These are phyloP conservation scores for Marchantia paleacea DNA, from an alignment of 225 moss, liverwort and hornwort genomes.

Conservation along the genomic window DNA sequence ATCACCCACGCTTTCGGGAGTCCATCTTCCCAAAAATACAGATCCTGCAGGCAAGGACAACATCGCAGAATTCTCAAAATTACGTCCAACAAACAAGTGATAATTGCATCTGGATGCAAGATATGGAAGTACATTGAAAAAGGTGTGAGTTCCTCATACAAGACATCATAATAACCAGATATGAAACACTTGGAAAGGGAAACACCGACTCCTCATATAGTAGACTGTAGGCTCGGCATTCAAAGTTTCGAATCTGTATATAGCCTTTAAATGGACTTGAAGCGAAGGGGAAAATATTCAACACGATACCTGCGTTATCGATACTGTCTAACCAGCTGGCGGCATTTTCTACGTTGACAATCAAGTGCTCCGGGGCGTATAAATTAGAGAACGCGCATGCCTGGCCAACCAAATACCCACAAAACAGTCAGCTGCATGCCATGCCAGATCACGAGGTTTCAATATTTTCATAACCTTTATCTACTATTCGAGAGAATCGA, in stretches of 20 bases:
- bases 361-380: conserved; percentile 94
- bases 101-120: not conserved
- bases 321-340: conserved; percentile 73
- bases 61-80: not conserved
- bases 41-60: conserved; percentile 59
- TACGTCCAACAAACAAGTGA: not conserved
- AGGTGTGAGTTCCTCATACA: too few species aligned
- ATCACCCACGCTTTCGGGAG: conserved; percentile 97
- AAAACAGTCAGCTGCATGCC: not conserved
- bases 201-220: not conserved
- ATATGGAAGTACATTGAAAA: too few species aligned
- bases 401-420: conserved; percentile 36
- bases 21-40: conserved; percentile 89
- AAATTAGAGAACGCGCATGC: conserved; percentile 91
- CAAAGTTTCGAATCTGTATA: not conserved
- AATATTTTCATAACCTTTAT: not conserved
- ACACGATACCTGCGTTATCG: conserved; percentile 68
- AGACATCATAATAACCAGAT: not conserved
- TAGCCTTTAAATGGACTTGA: not conserved
- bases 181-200: too few species aligned
- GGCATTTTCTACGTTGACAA: conserved; percentile 82
- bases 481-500: not conserved
- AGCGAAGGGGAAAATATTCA: not conserved
- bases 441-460: not conserved
- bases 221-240: not conserved